Evolutionary conservation across 441 rosid genomes (phyloP).

Genomic region (Bruguiera hainesii): DNA sequence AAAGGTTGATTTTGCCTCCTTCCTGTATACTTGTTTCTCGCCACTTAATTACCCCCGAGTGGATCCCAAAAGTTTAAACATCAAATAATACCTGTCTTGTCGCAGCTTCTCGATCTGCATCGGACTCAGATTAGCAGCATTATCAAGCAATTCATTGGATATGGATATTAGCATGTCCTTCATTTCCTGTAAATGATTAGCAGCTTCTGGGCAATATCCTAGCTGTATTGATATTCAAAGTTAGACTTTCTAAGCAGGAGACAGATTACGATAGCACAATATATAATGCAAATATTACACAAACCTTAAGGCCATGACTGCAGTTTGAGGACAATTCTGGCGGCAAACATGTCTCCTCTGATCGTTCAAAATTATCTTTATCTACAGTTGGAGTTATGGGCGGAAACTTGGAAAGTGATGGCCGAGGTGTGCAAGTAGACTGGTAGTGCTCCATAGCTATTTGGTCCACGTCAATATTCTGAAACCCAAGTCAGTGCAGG

Average conservation of each 20-base stretch:
- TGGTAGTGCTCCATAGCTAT: constrained; percentile 86
- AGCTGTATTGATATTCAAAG: constrained; percentile 51
- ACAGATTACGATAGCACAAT: constrained; percentile 14
- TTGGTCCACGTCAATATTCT: constrained; percentile 90
- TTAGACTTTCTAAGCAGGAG: constrained; percentile 26
- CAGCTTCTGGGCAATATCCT: constrained; percentile 80
- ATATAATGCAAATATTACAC: constrained; percentile 19
- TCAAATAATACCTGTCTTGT: constrained; percentile 50
- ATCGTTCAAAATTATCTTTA: constrained; percentile 34
- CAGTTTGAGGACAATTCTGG: constrained; percentile 65
- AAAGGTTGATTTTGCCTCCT: not conserved
- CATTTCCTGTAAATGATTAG: constrained; percentile 74
- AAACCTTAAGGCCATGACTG: constrained; percentile 74
- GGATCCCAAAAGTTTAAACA: not conserved
- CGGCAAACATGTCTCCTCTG: constrained; percentile 44
- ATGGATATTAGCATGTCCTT: constrained; percentile 74
- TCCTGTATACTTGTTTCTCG: not conserved
- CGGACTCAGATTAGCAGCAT: constrained; percentile 49
- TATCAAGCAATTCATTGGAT: constrained; percentile 91
- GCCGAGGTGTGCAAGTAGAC: constrained; percentile 65
- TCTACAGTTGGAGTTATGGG: constrained; percentile 50
- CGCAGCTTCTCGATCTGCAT: constrained; percentile 58
- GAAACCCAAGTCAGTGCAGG: constrained; percentile 26
- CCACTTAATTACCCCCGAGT: no score
- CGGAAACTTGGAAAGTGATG: constrained; percentile 55